phyloP scores from a whole-genome alignment of 2,329 filamentous ascomycete genomes.

The Microcyclospora pomicola region DNA sequence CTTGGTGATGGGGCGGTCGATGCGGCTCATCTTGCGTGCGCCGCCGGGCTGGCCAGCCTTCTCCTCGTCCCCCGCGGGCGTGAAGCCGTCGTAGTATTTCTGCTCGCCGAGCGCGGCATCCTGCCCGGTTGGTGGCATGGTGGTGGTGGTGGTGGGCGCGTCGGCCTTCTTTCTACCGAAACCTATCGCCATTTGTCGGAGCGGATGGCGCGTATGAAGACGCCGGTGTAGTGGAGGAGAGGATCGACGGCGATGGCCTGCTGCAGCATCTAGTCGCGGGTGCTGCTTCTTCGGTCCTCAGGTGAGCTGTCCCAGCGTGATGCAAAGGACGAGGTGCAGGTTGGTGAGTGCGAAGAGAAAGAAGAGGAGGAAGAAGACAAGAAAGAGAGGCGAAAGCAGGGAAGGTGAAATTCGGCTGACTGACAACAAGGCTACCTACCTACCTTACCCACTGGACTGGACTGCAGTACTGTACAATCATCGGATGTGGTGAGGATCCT shows the following conservation, averaged over 20 bases:
- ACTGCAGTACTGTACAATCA: no score
- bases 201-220: constrained; percentile 30
- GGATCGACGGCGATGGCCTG: constrained; percentile 11
- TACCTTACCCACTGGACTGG: no score
- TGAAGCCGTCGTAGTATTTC: constrained; percentile 15
- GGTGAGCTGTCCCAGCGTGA: not conserved
- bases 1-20: constrained; percentile 25
- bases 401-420: no score
- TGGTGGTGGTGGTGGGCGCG: constrained; percentile 3
- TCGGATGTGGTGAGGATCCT: no score
- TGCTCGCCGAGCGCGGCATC: constrained; percentile 10
- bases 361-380: not conserved
- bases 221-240: constrained; percentile 14
- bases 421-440: no score
- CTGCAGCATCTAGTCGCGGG: constrained; percentile 10
- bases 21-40: constrained; percentile 27
- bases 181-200: constrained; percentile 40
- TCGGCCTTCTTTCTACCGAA: constrained; percentile 4
- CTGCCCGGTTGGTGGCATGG: not conserved
- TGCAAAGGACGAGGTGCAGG: not conserved
- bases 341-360: not conserved
- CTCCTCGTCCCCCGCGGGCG: constrained; percentile 13
- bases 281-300: no score
- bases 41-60: constrained; percentile 16
- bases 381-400: no score